Conservation (phyloP, 1,139 yeast genomes). For the Blastobotrys capitulatus region DNA sequence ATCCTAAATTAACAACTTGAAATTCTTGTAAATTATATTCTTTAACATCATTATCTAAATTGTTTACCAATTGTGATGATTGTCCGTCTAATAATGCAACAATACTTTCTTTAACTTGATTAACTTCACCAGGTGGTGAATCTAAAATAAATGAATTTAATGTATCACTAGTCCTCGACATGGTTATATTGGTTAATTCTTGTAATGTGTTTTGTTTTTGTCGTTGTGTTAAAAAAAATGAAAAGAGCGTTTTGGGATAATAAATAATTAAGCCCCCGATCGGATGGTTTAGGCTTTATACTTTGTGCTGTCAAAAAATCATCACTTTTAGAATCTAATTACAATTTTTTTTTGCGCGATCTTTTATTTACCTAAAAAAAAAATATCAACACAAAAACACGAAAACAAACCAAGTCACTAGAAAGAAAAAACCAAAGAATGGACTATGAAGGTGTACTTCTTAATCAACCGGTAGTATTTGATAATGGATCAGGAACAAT, state of each 20-base stretch:
- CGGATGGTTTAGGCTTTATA: too few relatives aligned
- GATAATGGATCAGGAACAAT: constrained; percentile 91
- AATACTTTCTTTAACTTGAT: constrained; percentile 22
- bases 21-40: constrained; percentile 42
- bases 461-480: constrained; percentile 84
- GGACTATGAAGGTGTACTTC: constrained; percentile 35
- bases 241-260: too few relatives aligned
- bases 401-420: background rate
- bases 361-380: too few relatives aligned
- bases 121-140: constrained; percentile 51
- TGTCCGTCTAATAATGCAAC: constrained; percentile 33
- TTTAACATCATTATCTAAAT: constrained; percentile 35
- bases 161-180: constrained; percentile 14
- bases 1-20: constrained; percentile 36
- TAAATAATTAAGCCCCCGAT: too few relatives aligned
- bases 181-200: background rate
- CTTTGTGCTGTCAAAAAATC: too few relatives aligned
- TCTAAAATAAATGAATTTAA: constrained; percentile 41
- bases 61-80: constrained; percentile 27
- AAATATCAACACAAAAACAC: background rate
- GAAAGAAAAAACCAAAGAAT: constrained; percentile 15
- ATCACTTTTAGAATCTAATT: too few relatives aligned
- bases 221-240: too few relatives aligned
- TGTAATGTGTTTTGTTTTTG: background rate
- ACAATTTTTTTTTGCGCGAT: too few relatives aligned